These are phyloP conservation scores for Colletotrichum sp. DNA, from an alignment of 2,329 filamentous ascomycete species.

Conservation along the genomic window DNA sequence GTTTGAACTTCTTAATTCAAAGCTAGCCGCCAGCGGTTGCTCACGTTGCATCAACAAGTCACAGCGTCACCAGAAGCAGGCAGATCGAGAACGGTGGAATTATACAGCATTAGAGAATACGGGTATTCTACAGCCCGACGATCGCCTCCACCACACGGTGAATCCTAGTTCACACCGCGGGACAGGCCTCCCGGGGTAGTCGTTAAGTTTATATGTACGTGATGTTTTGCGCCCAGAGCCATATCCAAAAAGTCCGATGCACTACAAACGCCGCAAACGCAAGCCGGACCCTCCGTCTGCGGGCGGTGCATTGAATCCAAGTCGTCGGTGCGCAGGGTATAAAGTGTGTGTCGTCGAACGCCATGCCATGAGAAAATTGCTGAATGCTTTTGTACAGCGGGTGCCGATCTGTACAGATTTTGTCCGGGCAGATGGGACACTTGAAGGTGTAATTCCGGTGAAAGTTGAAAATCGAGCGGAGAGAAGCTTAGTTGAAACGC, in stretches of 20 bases:
- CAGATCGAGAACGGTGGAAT: constrained; percentile 27
- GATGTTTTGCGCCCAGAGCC: constrained; percentile 13
- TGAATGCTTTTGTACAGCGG: constrained; percentile 18
- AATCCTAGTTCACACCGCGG: constrained; percentile 16
- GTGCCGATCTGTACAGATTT: constrained; percentile 14
- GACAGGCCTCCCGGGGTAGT: constrained; percentile 18
- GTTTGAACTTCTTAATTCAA: background rate
- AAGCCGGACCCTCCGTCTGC: background rate
- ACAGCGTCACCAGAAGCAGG: background rate
- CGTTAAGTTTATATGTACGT: constrained; percentile 18
- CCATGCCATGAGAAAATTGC: constrained; percentile 21
- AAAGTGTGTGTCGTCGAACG: constrained; percentile 23
- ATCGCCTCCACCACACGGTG: constrained; percentile 19
- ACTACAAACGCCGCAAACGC: constrained; percentile 1
- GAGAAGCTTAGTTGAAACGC: constrained; percentile 34
- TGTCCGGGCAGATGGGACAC: constrained; percentile 9
- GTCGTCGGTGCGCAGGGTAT: constrained; percentile 24
- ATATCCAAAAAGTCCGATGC: constrained; percentile 12
- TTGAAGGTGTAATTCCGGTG: background rate
- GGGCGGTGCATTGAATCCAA: constrained; percentile 11
- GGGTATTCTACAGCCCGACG: constrained; percentile 22
- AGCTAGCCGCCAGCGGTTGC: background rate
- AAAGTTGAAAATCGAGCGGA: background rate
- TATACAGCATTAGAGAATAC: constrained; percentile 44
- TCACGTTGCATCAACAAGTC: background rate